Percentiles rank a stretch among this genome's conserved stretches.
These are phyloP conservation scores for Pestalotiopsis sp. DNA, from an alignment of 2,329 filamentous ascomycete species.

Conservation along the genomic window DNA sequence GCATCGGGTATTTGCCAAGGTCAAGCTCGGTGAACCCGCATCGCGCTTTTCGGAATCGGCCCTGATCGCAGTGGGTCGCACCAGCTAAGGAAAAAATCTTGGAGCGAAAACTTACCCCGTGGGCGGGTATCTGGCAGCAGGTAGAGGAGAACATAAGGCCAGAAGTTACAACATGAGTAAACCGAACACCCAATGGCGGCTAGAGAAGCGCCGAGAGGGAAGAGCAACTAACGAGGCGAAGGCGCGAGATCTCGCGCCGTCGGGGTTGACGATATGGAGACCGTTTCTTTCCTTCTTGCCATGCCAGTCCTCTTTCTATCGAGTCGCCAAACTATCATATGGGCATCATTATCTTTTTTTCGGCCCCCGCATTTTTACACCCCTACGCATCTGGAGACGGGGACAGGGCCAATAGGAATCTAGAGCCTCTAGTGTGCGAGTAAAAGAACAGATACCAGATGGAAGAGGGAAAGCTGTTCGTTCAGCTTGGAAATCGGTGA, in stretches of 20 bases:
- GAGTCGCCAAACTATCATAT: background rate
- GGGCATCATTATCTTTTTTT: background rate
- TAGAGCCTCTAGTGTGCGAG: background rate
- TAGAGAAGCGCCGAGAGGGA: background rate
- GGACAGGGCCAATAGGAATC: background rate
- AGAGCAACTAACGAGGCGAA: background rate
- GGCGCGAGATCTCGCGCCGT: background rate
- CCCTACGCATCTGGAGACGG: no score
- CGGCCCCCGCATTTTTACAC: conserved; percentile 2
- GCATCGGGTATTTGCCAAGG: background rate
- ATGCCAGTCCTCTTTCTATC: background rate
- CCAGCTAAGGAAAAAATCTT: background rate
- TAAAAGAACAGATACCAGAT: background rate
- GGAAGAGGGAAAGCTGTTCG: background rate
- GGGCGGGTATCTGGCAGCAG: background rate
- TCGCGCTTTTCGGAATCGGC: background rate
- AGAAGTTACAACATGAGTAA: background rate
- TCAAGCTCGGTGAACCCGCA: background rate
- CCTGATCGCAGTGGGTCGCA: background rate
- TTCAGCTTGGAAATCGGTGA: background rate
- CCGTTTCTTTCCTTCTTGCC: background rate
- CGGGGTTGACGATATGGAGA: background rate
- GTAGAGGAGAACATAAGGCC: background rate
- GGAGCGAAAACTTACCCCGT: background rate
- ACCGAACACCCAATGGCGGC: background rate